Evolutionary conservation across 306 rosid genomes (phyloP).

Genomic region (Cicer judaicum): DNA sequence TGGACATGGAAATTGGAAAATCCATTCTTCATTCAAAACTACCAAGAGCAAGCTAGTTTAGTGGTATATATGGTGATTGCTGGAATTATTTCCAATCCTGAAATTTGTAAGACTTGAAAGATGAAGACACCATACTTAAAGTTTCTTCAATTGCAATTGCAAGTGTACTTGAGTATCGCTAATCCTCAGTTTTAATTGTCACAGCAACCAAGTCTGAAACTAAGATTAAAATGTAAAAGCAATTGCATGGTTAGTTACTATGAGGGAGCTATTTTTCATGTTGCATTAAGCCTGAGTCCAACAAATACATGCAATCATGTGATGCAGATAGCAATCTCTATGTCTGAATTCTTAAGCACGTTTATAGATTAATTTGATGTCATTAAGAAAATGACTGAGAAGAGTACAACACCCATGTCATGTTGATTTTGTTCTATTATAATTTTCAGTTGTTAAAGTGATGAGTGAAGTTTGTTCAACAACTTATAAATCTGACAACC

Average conservation of each 20-base stretch:
- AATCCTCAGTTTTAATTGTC: constrained; percentile 70
- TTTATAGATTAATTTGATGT: constrained; percentile 31
- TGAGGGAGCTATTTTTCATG: background rate
- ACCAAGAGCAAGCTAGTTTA: background rate
- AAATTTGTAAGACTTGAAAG: background rate
- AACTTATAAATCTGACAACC: constrained; percentile 4
- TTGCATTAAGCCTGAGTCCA: too few relatives aligned
- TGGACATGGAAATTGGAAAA: background rate
- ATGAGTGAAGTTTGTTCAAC: background rate
- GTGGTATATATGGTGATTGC: background rate
- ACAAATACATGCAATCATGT: background rate
- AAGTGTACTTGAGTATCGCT: constrained; percentile 79
- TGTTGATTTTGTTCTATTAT: background rate
- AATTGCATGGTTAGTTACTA: too few relatives aligned
- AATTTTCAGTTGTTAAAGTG: background rate
- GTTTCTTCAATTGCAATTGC: constrained; percentile 69
- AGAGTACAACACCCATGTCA: background rate
- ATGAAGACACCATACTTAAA: constrained; percentile 57
- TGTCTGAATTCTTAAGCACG: background rate
- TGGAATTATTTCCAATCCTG: constrained; percentile 22
- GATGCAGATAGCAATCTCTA: constrained; percentile 10
- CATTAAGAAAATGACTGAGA: background rate
- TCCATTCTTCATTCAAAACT: constrained; percentile 7
- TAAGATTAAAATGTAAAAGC: too few relatives aligned
- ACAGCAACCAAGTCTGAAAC: constrained; percentile 63